These are phyloP conservation scores for Xylaria cubensis DNA, from an alignment of 495 filamentous ascomycete species.

Conservation along the genomic window DNA sequence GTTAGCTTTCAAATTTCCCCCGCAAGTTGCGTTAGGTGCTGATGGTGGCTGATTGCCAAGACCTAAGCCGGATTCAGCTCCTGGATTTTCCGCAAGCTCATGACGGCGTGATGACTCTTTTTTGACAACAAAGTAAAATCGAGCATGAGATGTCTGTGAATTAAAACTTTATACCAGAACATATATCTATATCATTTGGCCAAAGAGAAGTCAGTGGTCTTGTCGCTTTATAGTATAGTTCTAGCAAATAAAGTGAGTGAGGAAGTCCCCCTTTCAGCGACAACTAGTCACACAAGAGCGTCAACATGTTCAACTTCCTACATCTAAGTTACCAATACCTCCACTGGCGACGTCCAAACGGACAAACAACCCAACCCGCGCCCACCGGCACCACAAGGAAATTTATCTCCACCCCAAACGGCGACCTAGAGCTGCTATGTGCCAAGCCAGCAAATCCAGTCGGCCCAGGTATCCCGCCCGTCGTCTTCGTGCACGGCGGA, in stretches of 20 bases:
- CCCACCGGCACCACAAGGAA: conserved; percentile 40
- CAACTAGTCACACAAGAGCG: not conserved
- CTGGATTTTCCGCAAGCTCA: conserved; percentile 9
- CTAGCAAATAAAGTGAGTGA: not conserved
- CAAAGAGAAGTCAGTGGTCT: not conserved
- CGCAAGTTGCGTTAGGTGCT: not conserved
- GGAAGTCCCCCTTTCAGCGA: not conserved
- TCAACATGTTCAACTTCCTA: conserved; percentile 24
- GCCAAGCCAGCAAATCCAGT: conserved; percentile 28
- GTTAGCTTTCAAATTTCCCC: not conserved
- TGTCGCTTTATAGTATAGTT: not conserved
- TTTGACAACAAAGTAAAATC: not conserved
- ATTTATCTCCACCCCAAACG: conserved; percentile 45
- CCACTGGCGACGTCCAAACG: conserved; percentile 33
- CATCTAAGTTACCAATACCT: conserved; percentile 41
- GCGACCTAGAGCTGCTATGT: conserved; percentile 50
- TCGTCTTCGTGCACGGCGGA: conserved; percentile 55
- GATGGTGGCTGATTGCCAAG: conserved; percentile 16
- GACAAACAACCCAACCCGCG: conserved; percentile 34
- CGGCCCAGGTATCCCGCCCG: conserved; percentile 30
- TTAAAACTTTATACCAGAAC: not conserved
- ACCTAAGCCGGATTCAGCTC: not conserved
- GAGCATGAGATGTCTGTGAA: too few relatives aligned
- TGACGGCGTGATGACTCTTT: conserved; percentile 6
- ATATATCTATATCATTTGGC: not conserved